These are phyloP conservation scores for Hymenoscyphus infarciens DNA, from an alignment of 2,329 filamentous ascomycete genomes.

Conservation along the genomic window DNA sequence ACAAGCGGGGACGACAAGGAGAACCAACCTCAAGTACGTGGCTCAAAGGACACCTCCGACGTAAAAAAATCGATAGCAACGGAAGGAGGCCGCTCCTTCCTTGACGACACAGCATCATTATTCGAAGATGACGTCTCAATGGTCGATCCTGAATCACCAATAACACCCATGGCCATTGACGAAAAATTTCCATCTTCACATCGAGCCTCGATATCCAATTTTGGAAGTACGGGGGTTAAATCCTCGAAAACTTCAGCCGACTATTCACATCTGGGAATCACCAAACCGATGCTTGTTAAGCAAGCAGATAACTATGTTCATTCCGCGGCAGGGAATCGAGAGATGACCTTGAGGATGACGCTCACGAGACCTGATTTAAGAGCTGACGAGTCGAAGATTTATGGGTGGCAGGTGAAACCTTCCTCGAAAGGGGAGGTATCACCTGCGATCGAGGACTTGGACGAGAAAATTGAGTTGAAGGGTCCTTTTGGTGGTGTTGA, in stretches of 20 bases:
- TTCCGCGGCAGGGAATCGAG: slow-evolving; percentile 59
- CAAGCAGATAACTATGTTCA: slow-evolving; percentile 43
- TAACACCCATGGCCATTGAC: slow-evolving; percentile 32
- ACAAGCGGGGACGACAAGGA: slow-evolving; percentile 37
- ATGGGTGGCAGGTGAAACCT: slow-evolving; percentile 59
- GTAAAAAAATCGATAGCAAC: slow-evolving; percentile 36
- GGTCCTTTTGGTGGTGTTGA: slow-evolving; percentile 36
- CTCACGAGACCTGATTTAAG: slow-evolving; percentile 85
- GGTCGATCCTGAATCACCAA: slow-evolving; percentile 53
- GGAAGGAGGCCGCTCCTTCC: slow-evolving; percentile 54
- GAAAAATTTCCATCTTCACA: slow-evolving; percentile 23
- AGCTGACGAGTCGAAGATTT: slow-evolving; percentile 67
- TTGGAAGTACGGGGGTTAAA: slow-evolving; percentile 28
- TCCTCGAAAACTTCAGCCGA: slow-evolving; percentile 40
- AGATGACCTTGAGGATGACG: slow-evolving; percentile 97
- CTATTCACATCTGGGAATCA: slow-evolving; percentile 33
- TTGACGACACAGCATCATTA: slow-evolving; percentile 55
- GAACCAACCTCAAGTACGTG: slow-evolving; percentile 24
- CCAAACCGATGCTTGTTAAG: slow-evolving; percentile 29
- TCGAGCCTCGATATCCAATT: background rate
- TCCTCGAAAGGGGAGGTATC: slow-evolving; percentile 39
- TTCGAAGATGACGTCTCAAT: slow-evolving; percentile 54
- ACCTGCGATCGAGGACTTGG: slow-evolving; percentile 52
- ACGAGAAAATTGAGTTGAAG: slow-evolving; percentile 47
- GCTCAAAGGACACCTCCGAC: slow-evolving; percentile 25